These are phyloP conservation scores for Zygotorulaspora mrakii DNA, from an alignment of 1,139 yeast species.

Conservation along the genomic window DNA sequence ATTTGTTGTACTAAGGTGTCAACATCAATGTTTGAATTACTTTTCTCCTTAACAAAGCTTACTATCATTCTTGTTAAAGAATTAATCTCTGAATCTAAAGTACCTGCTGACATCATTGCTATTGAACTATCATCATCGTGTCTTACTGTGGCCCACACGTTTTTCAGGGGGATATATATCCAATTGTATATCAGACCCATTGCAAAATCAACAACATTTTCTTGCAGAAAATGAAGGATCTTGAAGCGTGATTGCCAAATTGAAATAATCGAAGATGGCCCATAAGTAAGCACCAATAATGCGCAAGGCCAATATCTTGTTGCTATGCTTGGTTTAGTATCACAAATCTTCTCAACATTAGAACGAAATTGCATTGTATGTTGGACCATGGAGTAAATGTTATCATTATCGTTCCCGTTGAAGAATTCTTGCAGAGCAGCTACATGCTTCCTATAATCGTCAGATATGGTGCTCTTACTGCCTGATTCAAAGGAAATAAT, in stretches of 20 bases:
- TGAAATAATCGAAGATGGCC: constrained; percentile 47
- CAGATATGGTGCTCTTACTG: constrained; percentile 2
- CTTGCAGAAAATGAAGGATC: constrained; percentile 53
- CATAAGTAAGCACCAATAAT: constrained; percentile 42
- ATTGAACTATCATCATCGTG: constrained; percentile 70
- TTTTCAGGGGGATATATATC: constrained; percentile 73
- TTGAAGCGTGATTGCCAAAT: constrained; percentile 50
- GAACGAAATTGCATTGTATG: constrained; percentile 8
- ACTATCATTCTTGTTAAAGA: constrained; percentile 85
- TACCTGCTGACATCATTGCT: constrained; percentile 74
- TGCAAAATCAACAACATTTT: constrained; percentile 59
- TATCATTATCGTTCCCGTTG: constrained; percentile 11
- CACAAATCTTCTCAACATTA: constrained; percentile 1
- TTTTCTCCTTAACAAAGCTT: constrained; percentile 57
- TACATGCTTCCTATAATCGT: constrained; percentile 4
- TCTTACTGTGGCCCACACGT: constrained; percentile 72
- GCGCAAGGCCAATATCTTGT: constrained; percentile 68
- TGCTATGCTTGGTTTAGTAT: constrained; percentile 46
- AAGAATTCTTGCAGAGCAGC: constrained; percentile 12
- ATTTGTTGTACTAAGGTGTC: constrained; percentile 41
- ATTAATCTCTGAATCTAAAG: constrained; percentile 70
- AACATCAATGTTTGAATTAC: constrained; percentile 23
- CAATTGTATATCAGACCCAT: constrained; percentile 73
- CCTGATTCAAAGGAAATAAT: constrained; percentile 17
- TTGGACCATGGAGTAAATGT: constrained; percentile 7